Base-by-base conservation (phyloP, 2,329 filamentous ascomycete species). In the Fusarium sulawesiense region DNA sequence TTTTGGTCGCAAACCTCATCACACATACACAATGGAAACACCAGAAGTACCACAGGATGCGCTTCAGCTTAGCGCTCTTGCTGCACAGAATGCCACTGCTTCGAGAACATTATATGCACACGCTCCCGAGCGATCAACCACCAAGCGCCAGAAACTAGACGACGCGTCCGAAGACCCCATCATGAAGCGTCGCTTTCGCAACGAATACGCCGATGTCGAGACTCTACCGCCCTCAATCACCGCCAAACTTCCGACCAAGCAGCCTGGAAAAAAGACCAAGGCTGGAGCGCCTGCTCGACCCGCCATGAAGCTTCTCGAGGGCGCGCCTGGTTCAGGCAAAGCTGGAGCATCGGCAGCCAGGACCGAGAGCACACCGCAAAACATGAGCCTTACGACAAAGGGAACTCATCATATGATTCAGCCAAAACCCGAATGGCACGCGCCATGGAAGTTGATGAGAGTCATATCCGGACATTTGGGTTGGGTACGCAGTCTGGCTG, bases 391-490 rank as follows among this genome's bases (percentile, higher is more conserved):
- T 41, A 73, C 76, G 2, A 76, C 76, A 14, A 74, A 77, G 48
- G 79, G 77, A 10, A 50, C 68, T 7, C 68, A 76, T 18, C 59
- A 72, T 14, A 66, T 80, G 41, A 76, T 80, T 64, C 79, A 80
- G 71, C 85, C 90, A 60, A 93, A 91, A 79, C 97, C 97, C 1
- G 92, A 98, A 62, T 99, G 96, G 96, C 96, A 99, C 79, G 89
- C 94, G 66, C 97, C 97, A 14, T 99, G 97, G 96, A 98, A 98
- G 86, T 86, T 98, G 64, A 97, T 97, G 92, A 89, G 96, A 66
- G 97, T 99, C 66, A 97, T 99, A 71, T 97, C 94, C 1, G 96
- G 97, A 18, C 96, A 98, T 79, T 81, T 99, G 74, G 96, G 96
- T 27, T 99, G 96, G 96, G 96, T 99, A 68, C 87, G 94, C 66